Conservation (phyloP, 352 stramenopile genomes). For the Phytophthora meadii region DNA sequence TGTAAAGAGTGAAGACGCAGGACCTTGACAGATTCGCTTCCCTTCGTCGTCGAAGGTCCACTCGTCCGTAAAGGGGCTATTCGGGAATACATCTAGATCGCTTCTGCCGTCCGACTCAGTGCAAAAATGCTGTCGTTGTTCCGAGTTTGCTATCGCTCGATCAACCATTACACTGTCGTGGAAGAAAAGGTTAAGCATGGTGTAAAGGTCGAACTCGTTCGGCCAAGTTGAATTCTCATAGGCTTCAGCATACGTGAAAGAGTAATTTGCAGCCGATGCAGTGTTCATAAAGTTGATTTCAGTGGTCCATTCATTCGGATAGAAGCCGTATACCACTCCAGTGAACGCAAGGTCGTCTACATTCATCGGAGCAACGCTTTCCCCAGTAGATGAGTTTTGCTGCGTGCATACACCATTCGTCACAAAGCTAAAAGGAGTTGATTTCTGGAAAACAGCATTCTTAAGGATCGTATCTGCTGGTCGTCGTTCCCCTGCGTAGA, state of each 20-base stretch:
- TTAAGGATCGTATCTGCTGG: conserved; percentile 47
- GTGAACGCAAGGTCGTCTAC: conserved; percentile 50
- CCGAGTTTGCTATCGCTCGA: conserved; percentile 38
- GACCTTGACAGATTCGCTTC: conserved; percentile 45
- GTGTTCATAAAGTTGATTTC: conserved; percentile 41
- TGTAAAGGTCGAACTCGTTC: conserved; percentile 23
- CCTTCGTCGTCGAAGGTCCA: conserved; percentile 42
- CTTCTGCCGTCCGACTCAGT: conserved; percentile 38
- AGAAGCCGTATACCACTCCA: conserved; percentile 52
- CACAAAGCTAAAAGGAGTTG: conserved; percentile 44
- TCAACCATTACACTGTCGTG: conserved; percentile 52
- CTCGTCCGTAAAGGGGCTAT: conserved; percentile 11
- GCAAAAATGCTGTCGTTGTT: conserved; percentile 42
- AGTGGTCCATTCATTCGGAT: conserved; percentile 55
- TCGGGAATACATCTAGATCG: conserved; percentile 29
- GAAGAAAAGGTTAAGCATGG: conserved; percentile 42
- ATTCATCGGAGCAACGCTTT: conserved; percentile 40
- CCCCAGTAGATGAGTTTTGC: conserved; percentile 26
- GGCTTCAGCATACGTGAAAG: conserved; percentile 20
- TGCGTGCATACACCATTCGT: conserved; percentile 34
- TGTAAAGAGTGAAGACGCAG: conserved; percentile 41
- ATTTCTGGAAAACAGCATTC: conserved; percentile 42
- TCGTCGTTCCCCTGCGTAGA: conserved; percentile 26
- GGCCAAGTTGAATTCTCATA: conserved; percentile 23
- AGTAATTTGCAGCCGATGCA: conserved; percentile 16